Conservation (phyloP, 768 basidiomycete species). For the Russula griseocarnosa region DNA sequence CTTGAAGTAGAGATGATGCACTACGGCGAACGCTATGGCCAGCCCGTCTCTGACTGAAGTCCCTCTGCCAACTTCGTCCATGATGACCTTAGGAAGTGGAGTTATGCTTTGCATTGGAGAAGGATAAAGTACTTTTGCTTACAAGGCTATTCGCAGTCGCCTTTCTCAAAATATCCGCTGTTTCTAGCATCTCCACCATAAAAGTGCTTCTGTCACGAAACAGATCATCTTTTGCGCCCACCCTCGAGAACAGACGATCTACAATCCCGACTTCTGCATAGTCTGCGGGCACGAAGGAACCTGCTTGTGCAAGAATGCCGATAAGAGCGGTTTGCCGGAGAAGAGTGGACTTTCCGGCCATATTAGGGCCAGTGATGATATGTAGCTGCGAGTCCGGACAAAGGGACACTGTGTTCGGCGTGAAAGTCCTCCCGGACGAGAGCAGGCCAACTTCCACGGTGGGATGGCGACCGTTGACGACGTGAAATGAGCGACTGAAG, state of each 20-base stretch:
- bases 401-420: slow-evolving; percentile 74
- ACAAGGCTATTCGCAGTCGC: slow-evolving; percentile 85
- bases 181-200: slow-evolving; percentile 98
- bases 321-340: slow-evolving; percentile 90
- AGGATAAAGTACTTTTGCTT: slow-evolving; percentile 30
- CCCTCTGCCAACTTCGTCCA: slow-evolving; percentile 99
- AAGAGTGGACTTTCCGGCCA: slow-evolving; percentile 92
- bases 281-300: slow-evolving; percentile 91
- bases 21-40: slow-evolving; percentile 88
- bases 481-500: slow-evolving; percentile 46
- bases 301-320: slow-evolving; percentile 84
- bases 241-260: slow-evolving; percentile 88
- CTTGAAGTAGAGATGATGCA: slow-evolving; percentile 71
- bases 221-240: slow-evolving; percentile 93
- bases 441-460: slow-evolving; percentile 88
- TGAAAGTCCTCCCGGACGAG: slow-evolving; percentile 69
- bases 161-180: slow-evolving; percentile 80
- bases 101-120: not conserved
- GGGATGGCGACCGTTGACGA: slow-evolving; percentile 84
- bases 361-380: slow-evolving; percentile 90
- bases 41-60: slow-evolving; percentile 90
- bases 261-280: slow-evolving; percentile 76
- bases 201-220: slow-evolving; percentile 93
- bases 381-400: slow-evolving; percentile 62
- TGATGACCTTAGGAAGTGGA: slow-evolving; percentile 67